Base-by-base conservation (phyloP, 2,329 filamentous ascomycete genomes). In the Sordariomycetes sp. region DNA sequence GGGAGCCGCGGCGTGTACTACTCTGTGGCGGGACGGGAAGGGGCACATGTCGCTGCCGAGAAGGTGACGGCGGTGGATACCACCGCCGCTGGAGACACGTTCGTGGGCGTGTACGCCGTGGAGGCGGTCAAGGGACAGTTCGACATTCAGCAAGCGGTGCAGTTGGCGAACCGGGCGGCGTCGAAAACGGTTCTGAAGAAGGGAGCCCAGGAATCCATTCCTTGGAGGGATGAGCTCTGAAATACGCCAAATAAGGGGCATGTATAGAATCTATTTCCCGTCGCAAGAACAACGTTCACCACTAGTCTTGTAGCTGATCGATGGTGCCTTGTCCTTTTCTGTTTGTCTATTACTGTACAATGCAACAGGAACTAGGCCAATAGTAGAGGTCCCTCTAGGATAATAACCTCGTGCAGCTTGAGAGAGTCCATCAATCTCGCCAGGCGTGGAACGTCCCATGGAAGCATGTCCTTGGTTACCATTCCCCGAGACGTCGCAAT, bases 71-170 rank as follows among this genome's bases (percentile, higher is more conserved):
- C 97, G 1, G 83, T 97, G 4, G 93, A 97, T 70, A 97, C 93
- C 1, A 97, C 93, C 8, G 93, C 88, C 1, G 94, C 94, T 5
- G 93, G 93, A 0, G 93, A 97, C 70, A 97, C 93, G 0, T 97
- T 97, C 73, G 89, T 95, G 5, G 93, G 94, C 1, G 88, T 84
- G 24, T 96, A 96, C 69, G 88, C 90, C 2, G 82, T 94, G 28
- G 82, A 85, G 59, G 80, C 87, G 34, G 89, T 89, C 46, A 77
- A 68, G 57, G 68, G 67, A 59, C 61, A 59, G 14, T 80, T 83
- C 59, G 76, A 80, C 59, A 77, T 88, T 52, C 80, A 80, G 60
- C 74, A 76, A 1, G 84, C 87, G 32, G 67, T 76, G 58, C 64
- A 73, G 59, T 85, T 83, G 1, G 84, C 88, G 0, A 75, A 73